Conservation (phyloP, 163 green algal genomes). For the Scenedesmus sp. region DNA sequence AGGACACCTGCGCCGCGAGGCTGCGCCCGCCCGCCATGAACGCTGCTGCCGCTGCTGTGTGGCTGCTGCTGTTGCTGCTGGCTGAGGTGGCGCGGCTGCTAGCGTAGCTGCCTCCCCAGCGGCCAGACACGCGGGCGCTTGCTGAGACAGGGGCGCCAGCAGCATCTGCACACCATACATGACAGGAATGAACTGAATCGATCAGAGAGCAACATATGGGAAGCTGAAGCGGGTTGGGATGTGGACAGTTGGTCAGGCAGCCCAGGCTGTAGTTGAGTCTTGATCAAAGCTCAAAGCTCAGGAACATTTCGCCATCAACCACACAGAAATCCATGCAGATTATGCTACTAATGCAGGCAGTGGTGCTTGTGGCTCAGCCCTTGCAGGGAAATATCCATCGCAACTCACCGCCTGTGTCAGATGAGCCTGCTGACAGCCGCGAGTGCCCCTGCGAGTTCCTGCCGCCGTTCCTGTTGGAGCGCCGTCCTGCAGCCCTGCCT, state of each 20-base stretch:
- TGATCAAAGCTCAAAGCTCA: too few species aligned
- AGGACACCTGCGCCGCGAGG: conserved; percentile 14
- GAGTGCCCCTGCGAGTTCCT: neutral
- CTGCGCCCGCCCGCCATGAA: neutral
- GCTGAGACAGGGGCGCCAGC: neutral
- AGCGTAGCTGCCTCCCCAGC: neutral
- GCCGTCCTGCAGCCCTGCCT: neutral
- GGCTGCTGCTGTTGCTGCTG: conserved; percentile 24
- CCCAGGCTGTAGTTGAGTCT: too few species aligned
- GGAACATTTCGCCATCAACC: neutral
- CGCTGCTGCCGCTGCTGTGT: neutral
- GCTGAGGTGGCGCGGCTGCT: neutral
- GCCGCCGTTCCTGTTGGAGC: neutral
- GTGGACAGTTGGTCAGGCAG: neutral
- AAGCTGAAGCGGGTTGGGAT: neutral
- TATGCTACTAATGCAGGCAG: neutral
- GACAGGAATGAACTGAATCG: neutral
- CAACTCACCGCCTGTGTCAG: neutral
- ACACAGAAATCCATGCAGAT: neutral
- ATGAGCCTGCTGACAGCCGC: conserved; percentile 6
- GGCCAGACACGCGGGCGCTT: neutral
- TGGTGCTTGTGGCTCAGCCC: neutral
- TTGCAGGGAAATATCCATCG: neutral
- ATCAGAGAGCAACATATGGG: neutral
- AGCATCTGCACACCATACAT: neutral